phyloP scores from a whole-genome alignment of 2,329 filamentous ascomycete genomes.

The Westerdykella ornata region DNA sequence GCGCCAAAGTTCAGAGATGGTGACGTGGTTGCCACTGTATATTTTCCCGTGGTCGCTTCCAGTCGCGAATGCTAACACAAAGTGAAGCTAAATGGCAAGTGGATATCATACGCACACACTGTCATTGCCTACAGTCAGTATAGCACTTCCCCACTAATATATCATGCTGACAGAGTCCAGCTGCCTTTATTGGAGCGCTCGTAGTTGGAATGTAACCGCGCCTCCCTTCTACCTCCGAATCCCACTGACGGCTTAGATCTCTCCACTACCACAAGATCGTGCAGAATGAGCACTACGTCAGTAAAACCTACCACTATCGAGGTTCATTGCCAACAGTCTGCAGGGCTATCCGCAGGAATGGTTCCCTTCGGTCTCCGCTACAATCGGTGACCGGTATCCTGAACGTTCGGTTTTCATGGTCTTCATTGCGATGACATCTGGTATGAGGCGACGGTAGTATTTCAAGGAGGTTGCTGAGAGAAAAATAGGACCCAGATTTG shows the following conservation, averaged over 20 bases:
- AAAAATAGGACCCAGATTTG: slow-evolving; percentile 73
- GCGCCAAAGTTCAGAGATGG: slow-evolving; percentile 57
- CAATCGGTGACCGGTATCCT: slow-evolving; percentile 94
- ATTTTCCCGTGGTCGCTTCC: slow-evolving; percentile 3
- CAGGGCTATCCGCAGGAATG: slow-evolving; percentile 68
- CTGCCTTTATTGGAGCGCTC: slow-evolving; percentile 80
- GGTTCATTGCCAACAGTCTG: neutral
- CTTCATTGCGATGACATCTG: slow-evolving; percentile 93
- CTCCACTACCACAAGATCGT: slow-evolving; percentile 97
- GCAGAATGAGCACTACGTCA: slow-evolving; percentile 81
- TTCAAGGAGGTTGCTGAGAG: slow-evolving; percentile 7
- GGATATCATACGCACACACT: slow-evolving; percentile 87
- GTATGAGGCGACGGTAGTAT: slow-evolving; percentile 40
- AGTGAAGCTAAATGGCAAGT: slow-evolving; percentile 72
- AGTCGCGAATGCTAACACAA: slow-evolving; percentile 22
- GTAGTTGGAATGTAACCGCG: slow-evolving; percentile 56
- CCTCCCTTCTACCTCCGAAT: slow-evolving; percentile 16
- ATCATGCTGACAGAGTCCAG: slow-evolving; percentile 39
- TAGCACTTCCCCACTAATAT: neutral
- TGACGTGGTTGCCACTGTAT: slow-evolving; percentile 55
- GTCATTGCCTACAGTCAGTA: slow-evolving; percentile 65
- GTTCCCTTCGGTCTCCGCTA: slow-evolving; percentile 94
- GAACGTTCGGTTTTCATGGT: slow-evolving; percentile 96
- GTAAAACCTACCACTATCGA: slow-evolving; percentile 18
- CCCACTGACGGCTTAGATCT: slow-evolving; percentile 38